phyloP scores from a whole-genome alignment of 129 eudicot species.

The Apium graveolens region DNA sequence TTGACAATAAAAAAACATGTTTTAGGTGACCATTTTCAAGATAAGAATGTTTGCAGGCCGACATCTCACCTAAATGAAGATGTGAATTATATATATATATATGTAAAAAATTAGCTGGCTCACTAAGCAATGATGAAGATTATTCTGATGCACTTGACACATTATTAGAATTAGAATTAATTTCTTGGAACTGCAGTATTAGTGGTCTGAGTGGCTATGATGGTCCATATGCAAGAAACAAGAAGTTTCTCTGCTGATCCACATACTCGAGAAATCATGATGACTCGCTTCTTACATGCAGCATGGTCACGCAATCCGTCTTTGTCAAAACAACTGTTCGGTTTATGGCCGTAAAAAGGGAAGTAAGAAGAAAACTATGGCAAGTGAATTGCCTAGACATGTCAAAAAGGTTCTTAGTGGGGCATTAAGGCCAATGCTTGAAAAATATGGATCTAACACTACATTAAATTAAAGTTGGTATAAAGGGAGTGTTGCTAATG shows the following conservation, averaged over 20 bases:
- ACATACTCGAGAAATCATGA: conserved; percentile 65
- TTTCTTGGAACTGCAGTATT: conserved; percentile 52
- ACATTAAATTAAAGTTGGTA: conserved; percentile 23
- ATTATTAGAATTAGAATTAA: conserved; percentile 38
- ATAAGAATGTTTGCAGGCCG: conserved; percentile 16
- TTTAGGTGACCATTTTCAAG: conserved; percentile 23
- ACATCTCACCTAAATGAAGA: conserved; percentile 16
- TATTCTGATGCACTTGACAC: conserved; percentile 55
- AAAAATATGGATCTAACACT: conserved; percentile 30
- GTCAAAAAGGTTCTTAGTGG: conserved; percentile 48
- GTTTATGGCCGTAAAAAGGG: conserved; percentile 66
- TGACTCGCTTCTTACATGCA: conserved; percentile 87
- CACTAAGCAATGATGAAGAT: conserved; percentile 39
- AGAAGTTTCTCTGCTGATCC: conserved; percentile 40
- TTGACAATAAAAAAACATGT: conserved; percentile 16
- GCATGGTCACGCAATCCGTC: too few relatives aligned
- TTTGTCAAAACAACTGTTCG: too few relatives aligned
- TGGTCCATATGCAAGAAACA: conserved; percentile 24
- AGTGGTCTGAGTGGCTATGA: conserved; percentile 48
- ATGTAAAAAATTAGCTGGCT: conserved; percentile 10
- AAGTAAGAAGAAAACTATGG: conserved; percentile 40
- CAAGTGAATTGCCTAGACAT: conserved; percentile 37
- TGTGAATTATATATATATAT: conserved; percentile 14
- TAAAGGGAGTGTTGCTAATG: conserved; percentile 28
- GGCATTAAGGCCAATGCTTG: conserved; percentile 46